phyloP scores from a whole-genome alignment of 176 grass and related monocot species.

The Eremochloa ophiuroides region DNA sequence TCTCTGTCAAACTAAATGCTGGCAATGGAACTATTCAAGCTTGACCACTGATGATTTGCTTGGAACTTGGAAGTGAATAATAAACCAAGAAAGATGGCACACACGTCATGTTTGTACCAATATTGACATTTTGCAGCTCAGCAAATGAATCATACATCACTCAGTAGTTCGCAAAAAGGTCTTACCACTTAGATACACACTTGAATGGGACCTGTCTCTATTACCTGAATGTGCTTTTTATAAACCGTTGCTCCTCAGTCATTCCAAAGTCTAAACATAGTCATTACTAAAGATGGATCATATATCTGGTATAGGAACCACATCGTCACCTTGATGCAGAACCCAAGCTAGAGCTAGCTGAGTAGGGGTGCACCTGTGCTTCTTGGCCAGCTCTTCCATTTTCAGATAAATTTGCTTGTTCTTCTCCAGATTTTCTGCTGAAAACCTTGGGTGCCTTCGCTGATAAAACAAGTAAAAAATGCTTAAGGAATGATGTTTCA shows the following conservation, averaged over 20 bases:
- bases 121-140: not conserved
- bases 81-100: not conserved
- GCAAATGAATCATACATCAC: not conserved
- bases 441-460: slow-evolving; percentile 53
- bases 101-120: not conserved
- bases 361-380: slow-evolving; percentile 55
- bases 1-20: slow-evolving; percentile 18
- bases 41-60: not conserved
- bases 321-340: slow-evolving; percentile 70
- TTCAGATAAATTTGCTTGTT: slow-evolving; percentile 55
- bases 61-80: not conserved
- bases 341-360: slow-evolving; percentile 81
- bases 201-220: not conserved
- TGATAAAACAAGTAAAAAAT: slow-evolving; percentile 14
- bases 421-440: slow-evolving; percentile 67
- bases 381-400: slow-evolving; percentile 45
- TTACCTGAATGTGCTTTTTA: not conserved
- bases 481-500: not conserved
- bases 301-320: slow-evolving; percentile 60
- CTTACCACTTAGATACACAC: not conserved
- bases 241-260: not conserved
- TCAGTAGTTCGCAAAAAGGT: not conserved
- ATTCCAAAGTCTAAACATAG: not conserved
- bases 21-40: not conserved
- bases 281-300: not conserved